These are phyloP conservation scores for Monilinia polystroma DNA, from an alignment of 2,329 filamentous ascomycete species.

Conservation along the genomic window DNA sequence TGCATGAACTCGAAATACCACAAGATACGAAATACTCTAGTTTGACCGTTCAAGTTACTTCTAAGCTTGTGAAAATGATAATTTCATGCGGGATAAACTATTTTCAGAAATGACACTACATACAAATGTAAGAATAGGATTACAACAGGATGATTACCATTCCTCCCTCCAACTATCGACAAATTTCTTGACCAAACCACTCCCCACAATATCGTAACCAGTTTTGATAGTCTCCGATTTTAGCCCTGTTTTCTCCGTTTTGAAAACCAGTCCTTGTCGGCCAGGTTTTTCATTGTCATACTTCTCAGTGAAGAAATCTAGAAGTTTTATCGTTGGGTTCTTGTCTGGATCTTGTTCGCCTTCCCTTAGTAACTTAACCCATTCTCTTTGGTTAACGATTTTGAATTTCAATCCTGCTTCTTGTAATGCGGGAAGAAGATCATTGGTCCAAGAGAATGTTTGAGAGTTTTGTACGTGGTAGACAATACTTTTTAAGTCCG, in stretches of 20 bases:
- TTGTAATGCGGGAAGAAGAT: constrained; percentile 53
- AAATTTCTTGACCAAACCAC: constrained; percentile 44
- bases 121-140: not conserved
- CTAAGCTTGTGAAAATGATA: not conserved
- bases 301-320: constrained; percentile 52
- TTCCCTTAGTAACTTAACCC: constrained; percentile 46
- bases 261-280: constrained; percentile 43
- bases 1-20: too few relatives aligned
- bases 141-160: constrained; percentile 3
- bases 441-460: constrained; percentile 49
- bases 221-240: constrained; percentile 36
- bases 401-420: constrained; percentile 48
- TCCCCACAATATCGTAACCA: constrained; percentile 43
- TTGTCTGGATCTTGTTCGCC: constrained; percentile 49
- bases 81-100: not conserved
- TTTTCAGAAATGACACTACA: not conserved
- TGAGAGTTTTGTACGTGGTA: constrained; percentile 55
- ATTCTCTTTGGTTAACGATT: constrained; percentile 46
- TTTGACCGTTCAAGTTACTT: not conserved
- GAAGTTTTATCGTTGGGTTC: constrained; percentile 54
- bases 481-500: constrained; percentile 33
- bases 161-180: constrained; percentile 40
- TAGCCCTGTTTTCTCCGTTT: constrained; percentile 40
- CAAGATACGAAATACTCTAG: not conserved
- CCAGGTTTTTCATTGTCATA: constrained; percentile 48